Base-by-base conservation (phyloP, 805 yeast species). In the Saccharomycopsis sp. region DNA sequence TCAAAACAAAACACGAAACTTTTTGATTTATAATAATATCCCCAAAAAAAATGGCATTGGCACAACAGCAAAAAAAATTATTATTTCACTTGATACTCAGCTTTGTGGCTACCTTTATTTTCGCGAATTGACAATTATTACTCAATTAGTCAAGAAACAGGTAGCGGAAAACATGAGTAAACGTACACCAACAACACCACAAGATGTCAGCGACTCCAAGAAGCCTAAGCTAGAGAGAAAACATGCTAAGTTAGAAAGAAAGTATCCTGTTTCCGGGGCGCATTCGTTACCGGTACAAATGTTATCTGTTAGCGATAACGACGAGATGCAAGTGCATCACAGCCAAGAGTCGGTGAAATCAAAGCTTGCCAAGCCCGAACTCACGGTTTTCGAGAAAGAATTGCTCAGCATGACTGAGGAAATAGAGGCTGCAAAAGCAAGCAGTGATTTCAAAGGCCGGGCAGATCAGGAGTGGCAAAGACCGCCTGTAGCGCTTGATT, bases 401-500 rank as follows among this genome's bases (percentile, higher is more conserved):
- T 68, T 82, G 58, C 63, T 74, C 21, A 64, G 71, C 3, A 75
- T 82, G 77, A 69, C 77, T 2, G 68, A 70, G 48, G 76, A 71
- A 16, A 66, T 68, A n/a, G 64, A 64, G 34, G 62, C 62, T 3
- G 15, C 56, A 16, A 62, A 59, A 24, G 61, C 63, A 14, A 44
- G 16, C 16, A 44, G 24, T 57, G 54, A 34, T 67, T 57, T 44
- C 63, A 34, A 41, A 34, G 21, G 18, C 47, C 12, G 9, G 37
- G 67, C 66, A 50, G 66, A 68, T 53, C 77, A 73, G 53, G 63
- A 65, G 3, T 81, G 83, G 80, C 76, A 79, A 60, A 78, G 92
- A 62, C 87, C 94, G 3, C 81, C 86, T 1, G 47, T 56, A 1
- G 74, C 73, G 48, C 82, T 85, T 62, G 73, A 79, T 56, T 78